These are phyloP conservation scores for Dendrostoma leiphaemia DNA, from an alignment of 2,329 filamentous ascomycete genomes.

Conservation along the genomic window DNA sequence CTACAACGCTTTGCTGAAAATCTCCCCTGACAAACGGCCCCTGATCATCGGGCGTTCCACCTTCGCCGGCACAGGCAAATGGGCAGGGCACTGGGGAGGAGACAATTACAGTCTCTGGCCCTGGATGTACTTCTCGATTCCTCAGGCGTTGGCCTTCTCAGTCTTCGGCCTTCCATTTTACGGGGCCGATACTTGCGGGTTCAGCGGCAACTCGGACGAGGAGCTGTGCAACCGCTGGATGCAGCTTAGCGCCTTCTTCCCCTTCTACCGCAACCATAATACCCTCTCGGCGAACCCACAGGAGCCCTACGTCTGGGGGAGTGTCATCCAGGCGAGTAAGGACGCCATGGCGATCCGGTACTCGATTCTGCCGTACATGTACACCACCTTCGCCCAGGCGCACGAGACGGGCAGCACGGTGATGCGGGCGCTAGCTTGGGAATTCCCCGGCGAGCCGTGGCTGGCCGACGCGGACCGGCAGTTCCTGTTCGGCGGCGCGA, in stretches of 20 bases:
- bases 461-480: constrained; percentile 67
- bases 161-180: constrained; percentile 79
- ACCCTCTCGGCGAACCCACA: constrained; percentile 58
- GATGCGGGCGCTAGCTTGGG: constrained; percentile 72
- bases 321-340: constrained; percentile 63
- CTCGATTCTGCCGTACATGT: constrained; percentile 70
- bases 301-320: constrained; percentile 70
- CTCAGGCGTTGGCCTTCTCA: constrained; percentile 72
- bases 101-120: constrained; percentile 71
- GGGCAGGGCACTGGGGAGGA: constrained; percentile 80
- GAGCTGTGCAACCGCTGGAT: constrained; percentile 70
- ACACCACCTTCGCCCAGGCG: constrained; percentile 68
- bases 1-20: constrained; percentile 63
- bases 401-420: constrained; percentile 66
- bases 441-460: constrained; percentile 69
- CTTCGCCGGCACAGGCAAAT: constrained; percentile 73
- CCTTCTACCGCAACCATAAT: constrained; percentile 79
- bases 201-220: constrained; percentile 63
- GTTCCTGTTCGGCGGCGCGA: constrained; percentile 65
- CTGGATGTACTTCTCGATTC: constrained; percentile 74
- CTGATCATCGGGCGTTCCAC: constrained; percentile 82
- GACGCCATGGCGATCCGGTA: constrained; percentile 70
- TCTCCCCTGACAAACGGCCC: constrained; percentile 68
- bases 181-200: constrained; percentile 68
- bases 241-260: constrained; percentile 63